phyloP scores from a whole-genome alignment of 805 yeast genomes.

The Martiniozyma abietophila region DNA sequence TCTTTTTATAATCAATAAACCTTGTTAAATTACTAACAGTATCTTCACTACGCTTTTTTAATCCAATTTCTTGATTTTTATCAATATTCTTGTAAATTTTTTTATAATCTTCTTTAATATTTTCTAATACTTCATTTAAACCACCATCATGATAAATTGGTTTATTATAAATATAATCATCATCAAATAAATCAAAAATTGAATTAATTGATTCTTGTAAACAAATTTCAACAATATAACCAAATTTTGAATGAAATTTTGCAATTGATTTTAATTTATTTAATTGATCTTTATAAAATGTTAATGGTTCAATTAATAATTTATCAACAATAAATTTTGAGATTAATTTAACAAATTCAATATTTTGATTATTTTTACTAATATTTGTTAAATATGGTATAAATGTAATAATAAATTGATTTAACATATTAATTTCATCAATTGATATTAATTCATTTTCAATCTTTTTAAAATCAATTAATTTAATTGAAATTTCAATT shows the following conservation, averaged over 20 bases:
- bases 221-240: slow-evolving; percentile 20
- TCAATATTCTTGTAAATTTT: slow-evolving; percentile 54
- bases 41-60: slow-evolving; percentile 60
- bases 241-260: slow-evolving; percentile 19
- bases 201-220: slow-evolving; percentile 53
- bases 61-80: slow-evolving; percentile 45
- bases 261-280: slow-evolving; percentile 7
- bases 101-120: slow-evolving; percentile 39
- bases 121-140: slow-evolving; percentile 34
- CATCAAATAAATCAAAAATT: slow-evolving; percentile 74
- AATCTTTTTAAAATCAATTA: background rate
- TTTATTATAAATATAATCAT: slow-evolving; percentile 59
- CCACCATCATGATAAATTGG: slow-evolving; percentile 53
- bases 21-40: slow-evolving; percentile 57
- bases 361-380: slow-evolving; percentile 17
- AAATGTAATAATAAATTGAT: slow-evolving; percentile 15
- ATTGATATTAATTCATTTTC: slow-evolving; percentile 1
- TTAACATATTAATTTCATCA: slow-evolving; percentile 6
- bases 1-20: slow-evolving; percentile 66
- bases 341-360: slow-evolving; percentile 14
- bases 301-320: slow-evolving; percentile 15
- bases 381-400: slow-evolving; percentile 20
- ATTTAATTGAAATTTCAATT: background rate
- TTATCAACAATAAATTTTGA: slow-evolving; percentile 21
- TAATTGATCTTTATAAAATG: slow-evolving; percentile 6